A percentile compares a stretch with the other conserved stretches of the same genome.
Evolutionary conservation across 176 grass and related monocot genomes (phyloP).

Genomic region (Puccinellia tenuiflora): DNA sequence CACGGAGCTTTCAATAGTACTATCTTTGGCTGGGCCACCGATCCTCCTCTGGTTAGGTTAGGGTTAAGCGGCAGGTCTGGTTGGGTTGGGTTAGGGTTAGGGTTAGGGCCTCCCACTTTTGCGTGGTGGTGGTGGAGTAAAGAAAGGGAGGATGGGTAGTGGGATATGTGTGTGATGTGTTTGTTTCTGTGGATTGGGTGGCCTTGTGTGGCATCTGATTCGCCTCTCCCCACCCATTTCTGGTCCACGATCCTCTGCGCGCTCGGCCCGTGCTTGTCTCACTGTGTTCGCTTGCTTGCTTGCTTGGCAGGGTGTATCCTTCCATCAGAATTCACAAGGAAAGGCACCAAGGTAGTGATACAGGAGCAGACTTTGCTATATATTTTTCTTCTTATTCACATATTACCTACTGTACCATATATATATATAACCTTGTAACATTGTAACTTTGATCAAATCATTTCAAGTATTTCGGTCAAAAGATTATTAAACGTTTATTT

Average conservation of each 20-base stretch:
- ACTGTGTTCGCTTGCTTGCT: neutral
- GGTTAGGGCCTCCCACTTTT: slow-evolving; percentile 62
- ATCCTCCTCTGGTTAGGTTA: neutral
- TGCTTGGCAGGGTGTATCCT: too few species aligned
- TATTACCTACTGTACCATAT: too few species aligned
- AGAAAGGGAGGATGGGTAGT: slow-evolving; percentile 20
- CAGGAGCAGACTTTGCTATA: too few species aligned
- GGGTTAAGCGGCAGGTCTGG: slow-evolving; percentile 20
- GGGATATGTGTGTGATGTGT: slow-evolving; percentile 21
- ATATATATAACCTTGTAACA: too few species aligned
- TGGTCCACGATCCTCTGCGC: slow-evolving; percentile 5
- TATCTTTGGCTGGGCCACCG: neutral
- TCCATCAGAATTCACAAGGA: too few species aligned
- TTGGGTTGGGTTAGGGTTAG: slow-evolving; percentile 53
- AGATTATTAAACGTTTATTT: too few species aligned
- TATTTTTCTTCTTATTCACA: too few species aligned
- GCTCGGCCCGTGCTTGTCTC: rapidly evolving
- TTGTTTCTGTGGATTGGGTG: slow-evolving; percentile 36
- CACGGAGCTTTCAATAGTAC: slow-evolving; percentile 17
- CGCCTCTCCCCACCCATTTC: slow-evolving; percentile 41
- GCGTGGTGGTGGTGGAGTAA: slow-evolving; percentile 20
- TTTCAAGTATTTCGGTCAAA: too few species aligned
- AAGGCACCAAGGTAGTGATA: too few species aligned
- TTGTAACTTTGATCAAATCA: too few species aligned
- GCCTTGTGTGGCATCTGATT: slow-evolving; percentile 65